Base-by-base conservation (phyloP, 2,329 filamentous ascomycete genomes). In the Colletotrichum eremochloae region DNA sequence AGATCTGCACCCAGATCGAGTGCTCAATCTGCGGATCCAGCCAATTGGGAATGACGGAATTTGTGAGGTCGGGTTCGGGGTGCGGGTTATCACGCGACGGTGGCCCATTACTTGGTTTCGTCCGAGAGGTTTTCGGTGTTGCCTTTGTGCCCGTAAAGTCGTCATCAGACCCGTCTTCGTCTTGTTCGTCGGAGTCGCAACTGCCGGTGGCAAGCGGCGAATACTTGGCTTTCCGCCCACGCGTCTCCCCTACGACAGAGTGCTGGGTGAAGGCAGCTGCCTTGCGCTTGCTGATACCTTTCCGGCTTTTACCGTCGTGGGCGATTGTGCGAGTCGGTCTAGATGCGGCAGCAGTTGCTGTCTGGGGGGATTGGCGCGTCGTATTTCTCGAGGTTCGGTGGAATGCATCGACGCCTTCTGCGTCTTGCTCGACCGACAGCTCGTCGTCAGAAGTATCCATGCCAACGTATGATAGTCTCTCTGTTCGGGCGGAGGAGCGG, bases 1-100 rank as follows among this genome's bases (percentile, higher is more conserved):
- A 94, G 50, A 96, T 90, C 67, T 90, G 87, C 33, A 90, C 83
- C 75, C 95, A 90, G 20, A 94, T 86, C 57, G 91, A 87, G 76
- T 94, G 93, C 1, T 92, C 90, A 31, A 94, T 79, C 42, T 79
- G 78, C 2, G 81, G 85, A 31, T 84, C 86, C 69, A 86, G 83
- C 89, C 89, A 93, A 50, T 86, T 81, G 18, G 88, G 88, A 60
- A 89, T 86, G 76, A 70, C 31, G 24, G 50, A 24, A n/a, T 31
- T 50, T 3, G 68, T 20, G 18, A 18, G 24, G 4, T 65, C 57
- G 12, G 31, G 11, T 14, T 56, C n/a, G 20, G 33, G 9, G 4
- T 18, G 20, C 15, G 24, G 14, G 29, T 57, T 61, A 5, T 56
- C 64, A 11, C 9, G 33, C 12, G 48, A 14, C 15, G 48, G 60